Conservation (phyloP, 148 eudicot species). For the Rheum nobile region DNA sequence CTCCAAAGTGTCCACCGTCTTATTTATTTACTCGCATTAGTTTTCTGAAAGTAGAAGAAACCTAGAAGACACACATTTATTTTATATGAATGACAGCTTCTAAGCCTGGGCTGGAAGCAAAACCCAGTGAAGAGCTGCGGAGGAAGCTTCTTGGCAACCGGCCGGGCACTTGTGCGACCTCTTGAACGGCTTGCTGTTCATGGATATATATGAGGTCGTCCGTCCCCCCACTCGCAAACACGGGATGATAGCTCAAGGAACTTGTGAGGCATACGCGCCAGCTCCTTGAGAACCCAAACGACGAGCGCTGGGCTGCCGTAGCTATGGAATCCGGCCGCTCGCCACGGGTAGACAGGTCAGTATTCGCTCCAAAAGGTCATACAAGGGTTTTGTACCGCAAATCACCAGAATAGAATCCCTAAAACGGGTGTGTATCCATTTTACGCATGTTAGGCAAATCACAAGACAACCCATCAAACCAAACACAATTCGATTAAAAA, state of each 20-base stretch:
- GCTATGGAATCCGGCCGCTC: slow-evolving; percentile 56
- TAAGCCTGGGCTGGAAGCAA: slow-evolving; percentile 56
- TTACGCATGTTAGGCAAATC: not conserved
- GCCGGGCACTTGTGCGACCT: slow-evolving; percentile 66
- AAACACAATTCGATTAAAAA: not conserved
- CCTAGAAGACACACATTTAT: no score
- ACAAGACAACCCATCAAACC: not conserved
- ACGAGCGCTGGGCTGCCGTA: no score
- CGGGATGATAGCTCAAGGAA: slow-evolving; percentile 56
- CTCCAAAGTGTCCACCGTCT: no score
- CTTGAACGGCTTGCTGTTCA: slow-evolving; percentile 38
- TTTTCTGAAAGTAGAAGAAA: no score
- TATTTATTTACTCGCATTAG: no score
- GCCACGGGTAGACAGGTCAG: slow-evolving; percentile 44
- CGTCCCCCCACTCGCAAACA: slow-evolving; percentile 58
- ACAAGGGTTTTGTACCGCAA: slow-evolving; percentile 18
- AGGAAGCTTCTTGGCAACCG: slow-evolving; percentile 51
- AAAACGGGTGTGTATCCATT: not conserved
- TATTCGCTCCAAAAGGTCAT: slow-evolving; percentile 52
- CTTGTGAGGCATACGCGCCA: slow-evolving; percentile 53
- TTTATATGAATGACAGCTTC: not conserved
- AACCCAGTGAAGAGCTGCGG: slow-evolving; percentile 62
- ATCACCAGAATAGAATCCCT: not conserved
- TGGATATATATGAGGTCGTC: slow-evolving; percentile 47
- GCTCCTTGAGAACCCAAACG: slow-evolving; percentile 44